A percentile compares a stretch with the other conserved stretches of the same genome.
These are phyloP conservation scores for Boechera retrofracta DNA, from an alignment of 345 rosid species.

Conservation along the genomic window DNA sequence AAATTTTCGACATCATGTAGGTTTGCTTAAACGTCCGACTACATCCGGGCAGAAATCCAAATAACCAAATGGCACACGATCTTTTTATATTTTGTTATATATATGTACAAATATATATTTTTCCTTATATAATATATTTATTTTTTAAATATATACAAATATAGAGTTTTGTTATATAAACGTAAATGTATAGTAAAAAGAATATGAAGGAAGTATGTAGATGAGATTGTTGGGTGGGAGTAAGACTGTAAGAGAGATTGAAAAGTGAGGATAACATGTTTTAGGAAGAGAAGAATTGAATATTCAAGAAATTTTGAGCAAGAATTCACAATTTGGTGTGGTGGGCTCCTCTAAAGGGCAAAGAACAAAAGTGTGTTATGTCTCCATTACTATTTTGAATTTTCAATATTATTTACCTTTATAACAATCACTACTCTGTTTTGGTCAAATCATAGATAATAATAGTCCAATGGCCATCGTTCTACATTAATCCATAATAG, in stretches of 20 bases:
- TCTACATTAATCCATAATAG: neutral
- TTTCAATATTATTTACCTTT: slow-evolving; percentile 24
- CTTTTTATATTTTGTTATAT: neutral
- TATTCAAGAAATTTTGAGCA: slow-evolving; percentile 41
- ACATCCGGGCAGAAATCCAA: neutral
- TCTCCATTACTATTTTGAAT: slow-evolving; percentile 39
- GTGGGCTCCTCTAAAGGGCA: slow-evolving; percentile 45
- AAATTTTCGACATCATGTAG: neutral
- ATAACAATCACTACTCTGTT: slow-evolving; percentile 9
- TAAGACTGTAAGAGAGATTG: neutral
- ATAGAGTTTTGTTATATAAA: neutral
- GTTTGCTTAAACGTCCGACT: slow-evolving; percentile 11
- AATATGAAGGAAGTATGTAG: slow-evolving; percentile 1
- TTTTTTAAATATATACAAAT: neutral
- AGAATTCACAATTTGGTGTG: slow-evolving; percentile 41
- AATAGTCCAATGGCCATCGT: neutral
- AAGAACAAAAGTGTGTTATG: slow-evolving; percentile 45
- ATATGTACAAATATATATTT: neutral
- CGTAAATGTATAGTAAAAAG: neutral
- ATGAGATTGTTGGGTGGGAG: slow-evolving; percentile 30
- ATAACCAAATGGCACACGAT: neutral
- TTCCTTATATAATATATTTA: neutral
- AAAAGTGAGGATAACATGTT: slow-evolving; percentile 41
- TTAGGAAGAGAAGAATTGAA: slow-evolving; percentile 44
- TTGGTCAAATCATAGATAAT: slow-evolving; percentile 33